Evolutionary conservation across 73 alveolate genomes (phyloP).

Genomic region (Symbiodinium natans): DNA sequence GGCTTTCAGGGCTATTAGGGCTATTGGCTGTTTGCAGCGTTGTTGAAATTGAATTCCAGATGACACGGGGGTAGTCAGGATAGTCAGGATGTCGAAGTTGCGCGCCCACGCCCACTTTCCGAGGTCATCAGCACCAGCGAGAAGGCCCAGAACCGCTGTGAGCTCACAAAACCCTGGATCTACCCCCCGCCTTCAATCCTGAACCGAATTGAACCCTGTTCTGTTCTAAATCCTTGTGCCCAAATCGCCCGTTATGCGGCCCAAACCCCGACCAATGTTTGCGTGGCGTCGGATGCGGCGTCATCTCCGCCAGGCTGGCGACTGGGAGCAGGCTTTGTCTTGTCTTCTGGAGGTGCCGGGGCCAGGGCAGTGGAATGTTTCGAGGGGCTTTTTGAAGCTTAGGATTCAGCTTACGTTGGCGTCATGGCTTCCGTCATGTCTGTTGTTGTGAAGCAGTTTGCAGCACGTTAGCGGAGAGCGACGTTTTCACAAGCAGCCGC

Average conservation of each 20-base stretch:
- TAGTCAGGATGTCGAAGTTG: neutral
- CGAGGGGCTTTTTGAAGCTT: neutral
- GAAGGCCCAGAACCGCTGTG: neutral
- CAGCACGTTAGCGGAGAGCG: neutral
- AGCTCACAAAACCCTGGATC: neutral
- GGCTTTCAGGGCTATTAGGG: neutral
- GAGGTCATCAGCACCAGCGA: constrained; percentile 63
- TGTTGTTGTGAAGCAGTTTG: neutral
- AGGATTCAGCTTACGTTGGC: neutral
- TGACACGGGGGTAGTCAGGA: neutral
- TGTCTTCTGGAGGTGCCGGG: constrained; percentile 1
- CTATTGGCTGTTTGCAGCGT: neutral
- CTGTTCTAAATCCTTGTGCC: neutral
- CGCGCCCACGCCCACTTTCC: neutral
- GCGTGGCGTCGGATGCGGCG: neutral
- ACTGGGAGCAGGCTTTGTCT: constrained; percentile 31
- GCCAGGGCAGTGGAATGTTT: neutral
- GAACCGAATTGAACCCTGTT: neutral
- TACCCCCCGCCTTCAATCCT: neutral
- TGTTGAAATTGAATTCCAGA: no score
- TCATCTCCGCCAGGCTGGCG: constrained; percentile 35
- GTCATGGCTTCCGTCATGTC: neutral
- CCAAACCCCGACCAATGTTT: no score
- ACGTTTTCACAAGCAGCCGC: no score
- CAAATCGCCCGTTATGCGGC: no score